Percentiles rank a stretch among this genome's conserved stretches.
Conservation (phyloP, 352 stramenopile genomes). For the Pythium brassicae region DNA sequence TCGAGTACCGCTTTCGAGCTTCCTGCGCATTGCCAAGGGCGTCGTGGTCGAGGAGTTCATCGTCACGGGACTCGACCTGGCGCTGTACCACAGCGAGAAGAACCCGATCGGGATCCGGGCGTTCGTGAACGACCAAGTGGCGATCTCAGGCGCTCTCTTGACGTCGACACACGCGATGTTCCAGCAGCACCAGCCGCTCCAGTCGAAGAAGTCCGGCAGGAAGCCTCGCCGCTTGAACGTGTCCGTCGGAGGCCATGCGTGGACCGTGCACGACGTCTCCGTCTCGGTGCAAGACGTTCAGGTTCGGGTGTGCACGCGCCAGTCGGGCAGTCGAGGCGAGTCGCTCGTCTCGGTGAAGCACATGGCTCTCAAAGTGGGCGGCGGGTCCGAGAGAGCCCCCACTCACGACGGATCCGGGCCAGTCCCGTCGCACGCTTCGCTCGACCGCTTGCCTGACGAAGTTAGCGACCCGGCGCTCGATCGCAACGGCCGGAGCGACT, state of each 20-base stretch:
- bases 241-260: constrained; percentile 16
- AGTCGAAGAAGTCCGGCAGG: constrained; percentile 1
- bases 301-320: constrained; percentile 56
- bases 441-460: not conserved
- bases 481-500: constrained; percentile 5
- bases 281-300: constrained; percentile 54
- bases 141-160: constrained; percentile 35
- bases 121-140: constrained; percentile 62
- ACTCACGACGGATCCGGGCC: constrained; percentile 19
- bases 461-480: not conserved
- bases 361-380: constrained; percentile 47
- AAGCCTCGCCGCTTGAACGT: constrained; percentile 23
- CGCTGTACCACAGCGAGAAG: constrained; percentile 69
- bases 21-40: constrained; percentile 33
- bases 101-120: constrained; percentile 53
- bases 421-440: not conserved
- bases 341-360: constrained; percentile 56
- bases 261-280: constrained; percentile 42
- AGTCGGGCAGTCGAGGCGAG: constrained; percentile 60
- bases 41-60: constrained; percentile 52
- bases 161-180: constrained; percentile 26
- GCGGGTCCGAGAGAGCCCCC: constrained; percentile 21
- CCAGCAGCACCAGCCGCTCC: not conserved
- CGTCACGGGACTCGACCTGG: constrained; percentile 61
- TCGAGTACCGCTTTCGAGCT: not conserved